Evolutionary conservation across 768 basidiomycete genomes (phyloP), one percentile per base, ranked within the genome.

Genomic region (Suillus subalutaceus): DNA sequence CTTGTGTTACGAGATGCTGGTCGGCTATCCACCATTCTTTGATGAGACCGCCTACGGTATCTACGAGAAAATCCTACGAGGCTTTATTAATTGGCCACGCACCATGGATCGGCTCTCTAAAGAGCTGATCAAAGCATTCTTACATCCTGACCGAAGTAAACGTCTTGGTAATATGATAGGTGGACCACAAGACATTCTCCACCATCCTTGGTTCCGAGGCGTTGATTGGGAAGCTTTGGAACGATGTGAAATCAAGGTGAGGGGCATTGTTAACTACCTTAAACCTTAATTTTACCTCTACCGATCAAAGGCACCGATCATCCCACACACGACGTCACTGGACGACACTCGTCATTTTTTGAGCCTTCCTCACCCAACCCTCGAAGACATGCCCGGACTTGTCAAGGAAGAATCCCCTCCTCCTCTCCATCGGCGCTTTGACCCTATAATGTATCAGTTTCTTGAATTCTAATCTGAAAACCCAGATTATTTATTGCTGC

Each of bases 11-110:
- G 97, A 99, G 77, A 98, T 99, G 96, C 87, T 99, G 53, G 97
- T 97, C 40, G 97, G 97, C 2, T 99, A 97, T 74, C 96, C 97
- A 35, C 97, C 97, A 26, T 99, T 99, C 84, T 98, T 94, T 78
- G 96, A 98, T 74, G 94, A 97, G 77, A 94, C 94, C n/a, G 91
- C 96, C 0, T 93, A 97, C 77, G 96, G 94, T 56, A 98, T 98
- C 79, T 99, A 99, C 77, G 97, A 99, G 81, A 97, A 96, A 81
- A 98, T 99, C 69, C 82, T 99, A 48, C 87, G 86, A 65, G 93
- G 93, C 37, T 86, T 90, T 67, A 90, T 97, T 57, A 87, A 93
- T 69, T 98, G 95, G 90, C 97, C 97, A n/a, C 85, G 84, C 65
- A 89, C 87, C 68, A 90, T 98, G 82, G 96, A 99, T 74, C 87